Evolutionary conservation across 2,329 filamentous ascomycete genomes (phyloP), one percentile per base, ranked within the genome.

Genomic region (Penicillium sp.): DNA sequence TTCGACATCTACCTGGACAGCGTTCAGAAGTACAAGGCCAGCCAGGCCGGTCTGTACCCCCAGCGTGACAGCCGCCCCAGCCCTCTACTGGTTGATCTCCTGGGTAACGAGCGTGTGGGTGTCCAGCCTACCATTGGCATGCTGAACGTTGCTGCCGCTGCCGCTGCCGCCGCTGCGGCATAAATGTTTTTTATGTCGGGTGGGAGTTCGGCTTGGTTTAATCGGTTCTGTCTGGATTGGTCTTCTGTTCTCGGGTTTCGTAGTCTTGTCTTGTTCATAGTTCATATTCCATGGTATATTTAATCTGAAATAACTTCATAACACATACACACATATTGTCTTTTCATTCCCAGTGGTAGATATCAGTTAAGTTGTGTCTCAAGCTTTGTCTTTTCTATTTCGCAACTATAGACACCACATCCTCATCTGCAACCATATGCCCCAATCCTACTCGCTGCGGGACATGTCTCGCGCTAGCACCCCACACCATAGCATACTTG

Each of bases 401-500:
- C 1, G 82, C 78, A 60, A 89, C 85, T 72, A 90, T 88, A 59
- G 85, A 88, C 53, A 90, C 87, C 58, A 90, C 88, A 79, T 90
- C 88, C 76, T 89, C 88, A 70, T 90, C 88, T 6, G 81, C 75
- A 30, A 99, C 93, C 13, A 87, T 73, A 83, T 99, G 95, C 7
- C 87, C 83, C 72, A 99, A 78, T 1, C 95, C 96, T 40, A 97
- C 94, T 65, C 95, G 84, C 83, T 99, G 95, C 38, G 96, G 95
- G 38, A 98, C 85, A 82, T 99, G 96, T 72, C 92, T 88, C 38
- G 95, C 95, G 78, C 94, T 98, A 19, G 93, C 93, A 4, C 95
- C 95, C 96, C 96, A 99, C 0, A 99, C 95, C 68, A 98, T 81
- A 3, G 95, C 96, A 81, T 98, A 97, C 83, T 98, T 99, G 85